These are phyloP conservation scores for Trametes sanguinea DNA, from an alignment of 768 basidiomycete species.

Conservation along the genomic window DNA sequence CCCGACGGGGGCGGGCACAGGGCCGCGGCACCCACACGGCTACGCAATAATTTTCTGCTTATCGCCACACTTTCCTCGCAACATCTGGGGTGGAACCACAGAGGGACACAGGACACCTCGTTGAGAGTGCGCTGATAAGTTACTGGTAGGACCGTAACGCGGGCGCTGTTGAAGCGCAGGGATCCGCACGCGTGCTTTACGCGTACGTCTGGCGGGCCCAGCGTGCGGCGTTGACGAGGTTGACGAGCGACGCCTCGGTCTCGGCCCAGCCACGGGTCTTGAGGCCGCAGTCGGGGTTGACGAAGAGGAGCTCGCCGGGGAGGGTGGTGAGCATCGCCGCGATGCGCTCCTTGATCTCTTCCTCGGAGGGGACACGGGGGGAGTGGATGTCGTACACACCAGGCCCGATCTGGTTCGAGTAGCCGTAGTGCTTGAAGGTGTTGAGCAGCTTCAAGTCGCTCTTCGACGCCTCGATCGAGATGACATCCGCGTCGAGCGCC, in stretches of 20 bases:
- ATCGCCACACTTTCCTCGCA: constrained; percentile 22
- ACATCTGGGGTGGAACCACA: constrained; percentile 27
- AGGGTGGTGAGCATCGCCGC: constrained; percentile 81
- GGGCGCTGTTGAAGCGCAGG: constrained; percentile 92
- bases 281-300: constrained; percentile 98
- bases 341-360: constrained; percentile 95
- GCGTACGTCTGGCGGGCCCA: constrained; percentile 88
- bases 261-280: constrained; percentile 99
- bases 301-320: constrained; percentile 76
- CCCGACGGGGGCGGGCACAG: not conserved
- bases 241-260: constrained; percentile 85
- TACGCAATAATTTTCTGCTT: constrained; percentile 24
- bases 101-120: constrained; percentile 31
- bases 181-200: constrained; percentile 45
- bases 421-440: constrained; percentile 93
- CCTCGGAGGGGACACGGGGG: constrained; percentile 90
- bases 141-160: constrained; percentile 52
- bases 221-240: constrained; percentile 89
- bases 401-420: constrained; percentile 96
- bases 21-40: constrained; percentile 20
- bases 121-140: constrained; percentile 45
- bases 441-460: constrained; percentile 96
- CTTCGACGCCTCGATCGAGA: constrained; percentile 99
- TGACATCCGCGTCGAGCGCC: constrained; percentile 96
- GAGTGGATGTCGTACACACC: constrained; percentile 99